A percentile compares a stretch with the other conserved stretches of the same genome.
phyloP scores from a whole-genome alignment of 1,139 yeast species.

The Fermentozyma sake region DNA sequence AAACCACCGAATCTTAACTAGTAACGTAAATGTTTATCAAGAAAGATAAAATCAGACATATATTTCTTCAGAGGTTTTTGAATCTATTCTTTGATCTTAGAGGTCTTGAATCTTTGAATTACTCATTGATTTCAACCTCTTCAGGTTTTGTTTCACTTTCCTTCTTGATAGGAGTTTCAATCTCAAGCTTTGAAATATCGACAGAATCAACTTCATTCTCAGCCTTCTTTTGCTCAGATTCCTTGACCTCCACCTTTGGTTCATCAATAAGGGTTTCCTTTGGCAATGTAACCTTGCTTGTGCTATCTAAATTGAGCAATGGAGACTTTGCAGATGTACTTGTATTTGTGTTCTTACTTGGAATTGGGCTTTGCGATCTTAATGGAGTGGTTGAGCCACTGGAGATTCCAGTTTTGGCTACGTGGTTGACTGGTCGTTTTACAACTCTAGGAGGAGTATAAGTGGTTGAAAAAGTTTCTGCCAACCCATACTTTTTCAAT shows the following conservation, averaged over 20 bases:
- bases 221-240: slow-evolving; percentile 5
- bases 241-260: slow-evolving; percentile 5
- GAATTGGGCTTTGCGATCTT: slow-evolving; percentile 11
- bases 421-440: slow-evolving; percentile 10
- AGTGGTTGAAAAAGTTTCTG: slow-evolving; percentile 36
- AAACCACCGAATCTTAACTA: no score
- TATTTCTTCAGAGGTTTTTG: no score
- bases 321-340: slow-evolving; percentile 17
- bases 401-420: slow-evolving; percentile 2
- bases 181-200: no score
- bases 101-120: no score
- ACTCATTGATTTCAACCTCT: no score
- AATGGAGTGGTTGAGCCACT: slow-evolving; percentile 11
- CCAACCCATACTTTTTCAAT: slow-evolving; percentile 38
- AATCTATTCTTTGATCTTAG: no score
- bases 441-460: slow-evolving; percentile 33
- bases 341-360: slow-evolving; percentile 6
- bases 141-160: no score
- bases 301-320: slow-evolving; percentile 29
- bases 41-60: no score
- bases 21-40: no score
- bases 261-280: slow-evolving; percentile 44
- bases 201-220: slow-evolving; percentile 2
- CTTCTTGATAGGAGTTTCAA: no score
- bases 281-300: slow-evolving; percentile 31